A percentile compares a stretch with the other conserved stretches of the same genome.
Evolutionary conservation across 345 rosid species (phyloP).

Genomic region (Syzygium aromaticum): DNA sequence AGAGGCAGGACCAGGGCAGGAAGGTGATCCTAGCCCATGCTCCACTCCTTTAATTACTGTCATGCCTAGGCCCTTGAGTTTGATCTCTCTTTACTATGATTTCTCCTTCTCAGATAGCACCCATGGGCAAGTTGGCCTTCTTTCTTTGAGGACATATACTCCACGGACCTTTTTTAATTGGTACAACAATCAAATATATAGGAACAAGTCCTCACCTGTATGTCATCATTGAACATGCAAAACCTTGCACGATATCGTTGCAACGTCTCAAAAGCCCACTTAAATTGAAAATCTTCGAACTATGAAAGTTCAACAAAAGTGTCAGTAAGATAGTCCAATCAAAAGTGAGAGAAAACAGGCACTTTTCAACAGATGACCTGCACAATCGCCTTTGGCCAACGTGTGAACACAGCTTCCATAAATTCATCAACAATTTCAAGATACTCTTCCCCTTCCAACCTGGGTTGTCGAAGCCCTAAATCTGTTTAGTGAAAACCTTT

Average conservation of each 20-base stretch:
- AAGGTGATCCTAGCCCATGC: not conserved
- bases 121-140: not conserved
- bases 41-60: not conserved
- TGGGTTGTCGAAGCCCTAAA: constrained; percentile 81
- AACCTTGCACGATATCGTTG: constrained; percentile 76
- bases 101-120: not conserved
- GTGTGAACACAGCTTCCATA: constrained; percentile 84
- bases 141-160: not conserved
- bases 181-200: not conserved
- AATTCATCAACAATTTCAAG: constrained; percentile 85
- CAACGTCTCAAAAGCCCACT: constrained; percentile 98
- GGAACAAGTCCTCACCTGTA: constrained; percentile 51
- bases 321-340: constrained; percentile 1
- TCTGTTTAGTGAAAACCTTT: constrained; percentile 33
- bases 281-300: constrained; percentile 98
- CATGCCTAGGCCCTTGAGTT: not conserved
- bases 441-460: constrained; percentile 95
- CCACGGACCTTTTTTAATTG: not conserved
- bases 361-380: constrained; percentile 44
- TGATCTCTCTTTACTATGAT: not conserved
- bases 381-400: constrained; percentile 99
- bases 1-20: not conserved
- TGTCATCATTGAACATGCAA: constrained; percentile 98
- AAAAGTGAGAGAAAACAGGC: constrained; percentile 7
- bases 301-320: constrained; percentile 28